Conservation (phyloP, 345 rosid genomes). For the Turritis glabra region DNA sequence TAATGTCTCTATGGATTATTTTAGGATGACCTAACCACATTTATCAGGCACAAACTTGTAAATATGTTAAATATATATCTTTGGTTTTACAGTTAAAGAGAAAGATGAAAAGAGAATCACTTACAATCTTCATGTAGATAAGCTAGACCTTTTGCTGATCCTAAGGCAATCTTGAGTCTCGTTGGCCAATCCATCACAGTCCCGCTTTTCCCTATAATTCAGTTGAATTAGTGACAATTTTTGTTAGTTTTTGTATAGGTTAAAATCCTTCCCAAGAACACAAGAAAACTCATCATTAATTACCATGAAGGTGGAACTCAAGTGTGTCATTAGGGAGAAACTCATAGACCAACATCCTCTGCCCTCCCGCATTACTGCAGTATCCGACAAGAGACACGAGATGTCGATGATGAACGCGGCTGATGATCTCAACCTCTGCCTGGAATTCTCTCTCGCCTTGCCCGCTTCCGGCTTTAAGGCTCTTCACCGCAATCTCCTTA, state of each 20-base stretch:
- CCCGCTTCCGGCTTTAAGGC: conserved; percentile 72
- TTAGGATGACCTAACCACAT: conserved; percentile 70
- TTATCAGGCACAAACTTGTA: background rate
- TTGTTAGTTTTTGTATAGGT: background rate
- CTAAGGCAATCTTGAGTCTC: conserved; percentile 81
- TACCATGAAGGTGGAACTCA: conserved; percentile 78
- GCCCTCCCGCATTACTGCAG: conserved; percentile 53
- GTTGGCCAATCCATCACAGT: conserved; percentile 73
- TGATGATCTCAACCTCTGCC: conserved; percentile 89
- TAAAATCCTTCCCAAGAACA: background rate
- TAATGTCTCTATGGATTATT: conserved; percentile 91
- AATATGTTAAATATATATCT: background rate
- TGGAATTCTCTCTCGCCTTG: conserved; percentile 81
- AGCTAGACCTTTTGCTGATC: conserved; percentile 92
- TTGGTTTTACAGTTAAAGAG: background rate
- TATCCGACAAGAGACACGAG: conserved; percentile 87
- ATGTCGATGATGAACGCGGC: conserved; percentile 88
- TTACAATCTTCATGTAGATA: conserved; percentile 96
- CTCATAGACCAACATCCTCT: conserved; percentile 69
- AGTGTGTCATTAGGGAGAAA: conserved; percentile 71
- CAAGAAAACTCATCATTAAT: background rate
- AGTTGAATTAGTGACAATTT: background rate
- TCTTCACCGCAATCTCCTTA: conserved; percentile 81
- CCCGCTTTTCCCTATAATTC: conserved; percentile 39
- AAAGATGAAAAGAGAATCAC: conserved; percentile 11